A percentile compares a stretch with the other conserved stretches of the same genome.
Evolutionary conservation across 2,329 filamentous ascomycete genomes (phyloP).

Genomic region (Colletotrichum euphorbiae): DNA sequence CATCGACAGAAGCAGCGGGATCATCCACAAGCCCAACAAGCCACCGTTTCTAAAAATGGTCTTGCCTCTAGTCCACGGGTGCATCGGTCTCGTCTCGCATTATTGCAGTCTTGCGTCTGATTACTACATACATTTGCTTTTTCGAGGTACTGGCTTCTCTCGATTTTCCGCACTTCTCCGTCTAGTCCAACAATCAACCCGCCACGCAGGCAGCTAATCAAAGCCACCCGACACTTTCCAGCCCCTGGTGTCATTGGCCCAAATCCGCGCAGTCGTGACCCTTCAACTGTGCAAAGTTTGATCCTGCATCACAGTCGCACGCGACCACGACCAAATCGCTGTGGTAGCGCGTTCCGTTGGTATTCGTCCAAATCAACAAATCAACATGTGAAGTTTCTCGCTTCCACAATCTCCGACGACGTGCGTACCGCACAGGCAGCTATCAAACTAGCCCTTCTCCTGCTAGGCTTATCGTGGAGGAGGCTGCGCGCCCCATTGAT

Average conservation of each 20-base stretch:
- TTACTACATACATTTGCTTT: slow-evolving; percentile 18
- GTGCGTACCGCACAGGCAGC: neutral
- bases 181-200: neutral
- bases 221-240: slow-evolving; percentile 22
- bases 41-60: slow-evolving; percentile 2
- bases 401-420: neutral
- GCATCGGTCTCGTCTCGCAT: slow-evolving; percentile 3
- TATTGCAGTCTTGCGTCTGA: slow-evolving; percentile 14
- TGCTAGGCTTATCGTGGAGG: slow-evolving; percentile 4
- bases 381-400: neutral
- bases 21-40: slow-evolving; percentile 1
- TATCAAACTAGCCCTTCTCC: neutral
- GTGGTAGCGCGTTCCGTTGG: neutral
- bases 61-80: neutral
- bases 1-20: neutral
- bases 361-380: neutral
- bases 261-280: neutral
- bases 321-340: neutral
- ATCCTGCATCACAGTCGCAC: neutral
- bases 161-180: neutral
- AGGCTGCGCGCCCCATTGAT: slow-evolving; percentile 36
- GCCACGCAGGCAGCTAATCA: slow-evolving; percentile 12
- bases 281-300: neutral
- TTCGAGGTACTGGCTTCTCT: neutral
- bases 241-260: slow-evolving; percentile 21